Percentiles rank a stretch among this genome's conserved stretches.
phyloP scores from a whole-genome alignment of 192 early-diverging fungal genomes.

The Polychytrium aggregatum region DNA sequence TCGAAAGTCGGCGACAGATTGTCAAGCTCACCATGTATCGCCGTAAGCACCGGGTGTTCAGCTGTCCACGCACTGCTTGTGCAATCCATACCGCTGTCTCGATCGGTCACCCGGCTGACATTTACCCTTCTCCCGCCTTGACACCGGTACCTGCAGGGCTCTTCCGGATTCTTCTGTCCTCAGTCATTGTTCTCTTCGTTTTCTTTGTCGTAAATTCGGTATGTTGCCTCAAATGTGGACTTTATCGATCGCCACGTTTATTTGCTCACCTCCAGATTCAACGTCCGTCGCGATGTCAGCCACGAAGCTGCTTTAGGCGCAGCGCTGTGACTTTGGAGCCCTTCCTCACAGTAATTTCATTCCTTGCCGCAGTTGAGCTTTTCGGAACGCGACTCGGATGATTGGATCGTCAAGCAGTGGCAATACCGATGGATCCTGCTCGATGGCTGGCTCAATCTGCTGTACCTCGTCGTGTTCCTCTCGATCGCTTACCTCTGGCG shows the following conservation, averaged over 20 bases:
- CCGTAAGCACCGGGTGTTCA: too few relatives aligned
- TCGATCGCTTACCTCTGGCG: conserved; percentile 82
- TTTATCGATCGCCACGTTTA: too few relatives aligned
- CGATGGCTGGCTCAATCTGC: conserved; percentile 80
- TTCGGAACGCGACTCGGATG: conserved; percentile 41
- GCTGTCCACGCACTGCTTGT: too few relatives aligned
- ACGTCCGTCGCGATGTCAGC: too few relatives aligned
- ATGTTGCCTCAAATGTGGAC: too few relatives aligned
- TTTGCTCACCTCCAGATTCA: too few relatives aligned
- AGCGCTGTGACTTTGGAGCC: too few relatives aligned
- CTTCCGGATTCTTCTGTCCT: conserved; percentile 66
- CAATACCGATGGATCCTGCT: conserved; percentile 80
- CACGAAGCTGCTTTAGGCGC: too few relatives aligned
- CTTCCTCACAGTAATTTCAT: too few relatives aligned
- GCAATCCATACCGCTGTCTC: not conserved
- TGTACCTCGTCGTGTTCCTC: conserved; percentile 70
- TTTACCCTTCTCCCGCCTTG: conserved; percentile 1
- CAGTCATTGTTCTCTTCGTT: conserved; percentile 54
- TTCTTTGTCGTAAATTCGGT: conserved; percentile 84
- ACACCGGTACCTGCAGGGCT: conserved; percentile 42
- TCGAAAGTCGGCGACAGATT: conserved; percentile 70
- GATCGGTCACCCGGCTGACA: not conserved
- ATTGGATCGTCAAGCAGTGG: conserved; percentile 72
- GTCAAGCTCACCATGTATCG: conserved; percentile 89
- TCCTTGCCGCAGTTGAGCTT: conserved; percentile 27